Percentiles rank a stretch among this genome's conserved stretches.
Conservation (phyloP, 2,329 filamentous ascomycete genomes). For the Cercospora sp. region DNA sequence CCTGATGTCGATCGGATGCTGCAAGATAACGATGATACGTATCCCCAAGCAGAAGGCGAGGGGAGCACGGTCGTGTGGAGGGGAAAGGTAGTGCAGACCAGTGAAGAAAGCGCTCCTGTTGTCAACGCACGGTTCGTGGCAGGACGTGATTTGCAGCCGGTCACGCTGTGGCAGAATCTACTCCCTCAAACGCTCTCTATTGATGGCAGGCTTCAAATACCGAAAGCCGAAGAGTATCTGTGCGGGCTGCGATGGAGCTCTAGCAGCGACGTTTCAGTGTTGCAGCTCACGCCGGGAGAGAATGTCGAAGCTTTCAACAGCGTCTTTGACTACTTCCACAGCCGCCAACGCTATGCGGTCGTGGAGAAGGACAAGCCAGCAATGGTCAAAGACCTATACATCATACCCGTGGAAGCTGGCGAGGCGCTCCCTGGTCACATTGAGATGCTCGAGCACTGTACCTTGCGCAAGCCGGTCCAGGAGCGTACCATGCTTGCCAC, state of each 20-base stretch:
- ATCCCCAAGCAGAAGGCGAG: constrained; percentile 66
- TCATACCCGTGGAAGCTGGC: constrained; percentile 79
- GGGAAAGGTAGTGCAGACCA: constrained; percentile 58
- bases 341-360: constrained; percentile 82
- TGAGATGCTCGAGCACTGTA: constrained; percentile 81
- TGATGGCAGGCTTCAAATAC: constrained; percentile 76
- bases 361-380: constrained; percentile 61
- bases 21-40: constrained; percentile 76
- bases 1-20: constrained; percentile 87
- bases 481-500: constrained; percentile 80
- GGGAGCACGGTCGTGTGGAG: constrained; percentile 76
- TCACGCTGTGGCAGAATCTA: constrained; percentile 71
- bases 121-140: constrained; percentile 80
- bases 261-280: constrained; percentile 79
- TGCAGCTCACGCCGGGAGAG: constrained; percentile 66
- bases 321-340: constrained; percentile 84
- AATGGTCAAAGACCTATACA: constrained; percentile 85
- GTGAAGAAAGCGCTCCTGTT: constrained; percentile 44
- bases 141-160: constrained; percentile 72
- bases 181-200: constrained; percentile 70
- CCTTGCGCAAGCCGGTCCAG: constrained; percentile 67
- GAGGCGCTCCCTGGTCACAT: constrained; percentile 77
- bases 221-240: constrained; percentile 86
- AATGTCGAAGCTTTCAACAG: constrained; percentile 66
- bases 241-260: constrained; percentile 80